Evolutionary conservation across 2,329 filamentous ascomycete species (phyloP), one percentile per base, ranked within the genome.

Genomic region (Falciphora oryzae): DNA sequence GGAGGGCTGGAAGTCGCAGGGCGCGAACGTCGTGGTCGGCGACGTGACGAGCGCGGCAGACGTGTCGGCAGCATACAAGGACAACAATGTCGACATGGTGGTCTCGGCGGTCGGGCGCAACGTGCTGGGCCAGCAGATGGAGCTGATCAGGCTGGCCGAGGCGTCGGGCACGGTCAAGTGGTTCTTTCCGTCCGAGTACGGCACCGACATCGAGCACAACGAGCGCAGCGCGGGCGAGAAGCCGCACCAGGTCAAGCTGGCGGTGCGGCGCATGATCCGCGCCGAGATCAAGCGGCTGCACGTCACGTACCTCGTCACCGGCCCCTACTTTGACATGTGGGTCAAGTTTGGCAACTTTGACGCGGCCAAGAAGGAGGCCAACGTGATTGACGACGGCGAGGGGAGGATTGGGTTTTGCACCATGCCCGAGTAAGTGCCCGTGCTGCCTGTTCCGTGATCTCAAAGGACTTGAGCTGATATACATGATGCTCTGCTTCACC

Each of bases 161-260:
- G 74, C 79, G 63, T 80, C 81, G 0, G 73, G 76, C 2, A 79
- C 75, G 29, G 82, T 90, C 38, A 80, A 82, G 67, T 84, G 84
- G 78, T 89, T 91, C 76, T 83, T 89, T 67, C 87, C 88, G 0
- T 88, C 85, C 10, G 88, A 90, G 72, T 90, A 87, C 70, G 85
- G 85, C 65, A 89, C 85, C 1, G 88, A 87, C 70, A 83, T 87
- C 60, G 87, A 87, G 71, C 87, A 89, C 70, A 77, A 80, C 28
- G 78, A 84, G 0, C 71, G 80, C 28, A 89, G 87, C 18, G 79
- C 79, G 2, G 69, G 75, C 11, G 89, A 92, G 74, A 84, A 82
- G 70, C 87, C 89, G 2, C 89, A 92, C 71, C 89, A 91, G 75
- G 75, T 80, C 64, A 92, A 92, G 73, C 80, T 91, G 63, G 84